These are phyloP conservation scores for Plasmodium chabaudi DNA, from an alignment of 169 alveolate genomes.

Conservation along the genomic window DNA sequence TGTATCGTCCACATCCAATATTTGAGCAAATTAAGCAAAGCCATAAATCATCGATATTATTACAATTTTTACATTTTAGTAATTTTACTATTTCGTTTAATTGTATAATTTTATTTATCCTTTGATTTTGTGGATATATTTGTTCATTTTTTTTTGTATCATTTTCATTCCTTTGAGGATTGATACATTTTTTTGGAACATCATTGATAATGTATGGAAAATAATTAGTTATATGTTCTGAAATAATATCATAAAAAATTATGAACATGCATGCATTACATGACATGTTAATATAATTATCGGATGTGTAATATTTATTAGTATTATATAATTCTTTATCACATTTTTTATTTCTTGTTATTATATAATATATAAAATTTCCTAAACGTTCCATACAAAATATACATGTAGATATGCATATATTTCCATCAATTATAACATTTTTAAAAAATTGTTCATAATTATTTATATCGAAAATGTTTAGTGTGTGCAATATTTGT, in stretches of 20 bases:
- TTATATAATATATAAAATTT: constrained; percentile 17
- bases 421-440: constrained; percentile 38
- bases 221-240: neutral
- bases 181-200: neutral
- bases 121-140: neutral
- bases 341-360: constrained; percentile 47
- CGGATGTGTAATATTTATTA: neutral
- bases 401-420: constrained; percentile 45
- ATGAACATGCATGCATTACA: constrained; percentile 45
- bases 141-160: neutral
- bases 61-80: constrained; percentile 62
- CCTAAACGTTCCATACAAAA: constrained; percentile 42
- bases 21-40: constrained; percentile 59
- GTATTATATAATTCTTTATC: constrained; percentile 3
- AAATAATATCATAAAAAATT: constrained; percentile 40
- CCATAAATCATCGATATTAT: constrained; percentile 60
- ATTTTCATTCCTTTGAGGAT: neutral
- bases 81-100: constrained; percentile 1
- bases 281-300: constrained; percentile 43
- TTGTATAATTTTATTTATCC: neutral
- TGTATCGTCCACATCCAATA: constrained; percentile 60
- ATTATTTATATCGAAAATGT: constrained; percentile 44
- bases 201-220: neutral
- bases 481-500: too few relatives aligned
- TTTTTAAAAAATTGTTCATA: constrained; percentile 29